Base-by-base conservation (phyloP, 345 rosid species). In the Lepidium didymum region DNA sequence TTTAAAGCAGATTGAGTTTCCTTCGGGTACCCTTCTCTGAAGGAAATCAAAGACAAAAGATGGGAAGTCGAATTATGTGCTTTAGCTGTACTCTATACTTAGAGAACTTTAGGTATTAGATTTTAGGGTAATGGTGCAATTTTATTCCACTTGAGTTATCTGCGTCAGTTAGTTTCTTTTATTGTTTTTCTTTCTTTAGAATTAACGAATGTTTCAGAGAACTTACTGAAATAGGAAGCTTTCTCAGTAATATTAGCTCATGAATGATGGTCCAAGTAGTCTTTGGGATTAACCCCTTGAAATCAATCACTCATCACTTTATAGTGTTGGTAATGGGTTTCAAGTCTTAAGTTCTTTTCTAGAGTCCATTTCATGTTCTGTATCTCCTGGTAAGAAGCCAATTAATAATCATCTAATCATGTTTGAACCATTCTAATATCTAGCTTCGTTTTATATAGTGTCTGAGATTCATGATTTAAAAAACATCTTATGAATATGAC, bases 221-320 rank as follows among this genome's bases (percentile, higher is more conserved):
- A 63, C 62, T 46, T 63, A 56, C 36, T 64, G 70, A 18, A 56
- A 34, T 33, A 57, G 59, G 69, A 45, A 36, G 42, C 56, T 44
- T 37, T 41, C 46, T 4, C 33, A 23, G 58, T 7, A 54, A 18
- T 35, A 53, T 46, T 38, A 34, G 16, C 57, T 46, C 64, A 10
- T 47, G 70, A 47, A 38, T 56, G 52, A 45, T 63, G 64, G 27
- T 18, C 18, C 18, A 47, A 46, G 21, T 31, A 38, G 60, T 64
- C 66, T 23, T 41, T 65, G 58, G 56, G 43, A 62, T 19, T 47
- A 45, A 71, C 47, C 35, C 38, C 31, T 55, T 63, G 19, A 36
- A 58, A 25, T 35, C 52, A 47, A 61, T 11, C 34, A 18, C 60
- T 13, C 11, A 69, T 51, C n/a, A 31, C 1, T 27, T 57, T 33